Base-by-base conservation (phyloP, 805 yeast genomes). In the Scheffersomyces coipomensis region DNA sequence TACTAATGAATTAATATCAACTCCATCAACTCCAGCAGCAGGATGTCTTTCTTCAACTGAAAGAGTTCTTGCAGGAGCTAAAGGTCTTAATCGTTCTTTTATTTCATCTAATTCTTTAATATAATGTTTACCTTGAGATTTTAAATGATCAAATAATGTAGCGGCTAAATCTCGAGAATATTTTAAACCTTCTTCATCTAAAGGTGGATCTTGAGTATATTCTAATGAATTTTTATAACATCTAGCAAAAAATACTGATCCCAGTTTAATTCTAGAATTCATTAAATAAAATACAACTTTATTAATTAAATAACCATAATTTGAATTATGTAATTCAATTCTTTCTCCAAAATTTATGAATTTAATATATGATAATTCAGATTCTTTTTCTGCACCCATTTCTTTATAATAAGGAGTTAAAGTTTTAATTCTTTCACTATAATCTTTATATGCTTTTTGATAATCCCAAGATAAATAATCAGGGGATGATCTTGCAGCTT, bases 211-310 rank as follows among this genome's bases (percentile, higher is more conserved):
- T 46, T 79, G 78, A 42, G 84, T 73, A 62, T 78, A 87, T 39
- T 69, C 73, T 33, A 79, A 63, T 24, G 78, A 74, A 49, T 76
- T 75, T 42, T 67, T 71, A 46, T 76, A 77, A 60, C 93, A 86
- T 45, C 95, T 70, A 1, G 98, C 97, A 66, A 93, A 89, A 60
- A 81, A 93, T n/a, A 93, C 88, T 21, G 90, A 81, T 0, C 98
- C 97, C 37, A 79, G 73, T 58, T 88, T 88, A 54, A 88, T 85
- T 49, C 91, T 78, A 10, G 93, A 75, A 65, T 93, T 93, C 88
- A 93, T 87, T 58, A 93, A 71, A 61, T 88, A 93, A 60, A 88
- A 88, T 19, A 93, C 89, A 36, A 93, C 93, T 55, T 93, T 85
- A 58, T 91, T 88, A 43, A 88, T 81, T 59, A 93, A 72, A 60